Percentiles rank a stretch among this genome's conserved stretches.
These are phyloP conservation scores for Withania somnifera DNA, from an alignment of 305 asterid species.

Conservation along the genomic window DNA sequence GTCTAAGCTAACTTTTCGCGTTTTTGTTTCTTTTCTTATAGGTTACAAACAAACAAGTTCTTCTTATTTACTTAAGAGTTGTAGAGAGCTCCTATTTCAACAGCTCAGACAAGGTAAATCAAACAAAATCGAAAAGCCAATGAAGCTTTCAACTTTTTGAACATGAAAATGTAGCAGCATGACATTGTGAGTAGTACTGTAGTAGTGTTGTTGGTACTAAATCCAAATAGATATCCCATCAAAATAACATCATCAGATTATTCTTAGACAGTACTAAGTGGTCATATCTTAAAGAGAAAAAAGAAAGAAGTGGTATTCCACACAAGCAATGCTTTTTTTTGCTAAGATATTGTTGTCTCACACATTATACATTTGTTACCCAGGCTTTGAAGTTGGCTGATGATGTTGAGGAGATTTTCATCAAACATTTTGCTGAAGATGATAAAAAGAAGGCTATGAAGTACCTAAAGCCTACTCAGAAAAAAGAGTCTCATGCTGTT, in stretches of 20 bases:
- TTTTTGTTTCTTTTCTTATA: slow-evolving; percentile 8
- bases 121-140: background rate
- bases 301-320: slow-evolving; percentile 14
- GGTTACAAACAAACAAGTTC: slow-evolving; percentile 84
- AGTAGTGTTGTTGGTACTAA: slow-evolving; percentile 7
- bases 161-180: slow-evolving; percentile 6
- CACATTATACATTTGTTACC: background rate
- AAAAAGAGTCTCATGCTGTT: slow-evolving; percentile 57
- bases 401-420: slow-evolving; percentile 75
- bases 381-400: slow-evolving; percentile 73
- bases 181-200: slow-evolving; percentile 12
- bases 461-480: slow-evolving; percentile 73
- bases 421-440: slow-evolving; percentile 64
- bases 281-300: slow-evolving; percentile 7
- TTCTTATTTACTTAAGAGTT: slow-evolving; percentile 75
- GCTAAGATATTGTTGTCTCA: slow-evolving; percentile 38
- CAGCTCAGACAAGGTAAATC: slow-evolving; percentile 79
- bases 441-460: slow-evolving; percentile 75
- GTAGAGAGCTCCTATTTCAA: slow-evolving; percentile 89
- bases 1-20: slow-evolving; percentile 9
- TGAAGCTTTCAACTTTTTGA: background rate
- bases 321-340: slow-evolving; percentile 23
- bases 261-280: slow-evolving; percentile 38
- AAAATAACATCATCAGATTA: slow-evolving; percentile 12
- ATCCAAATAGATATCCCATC: slow-evolving; percentile 17